Evolutionary conservation across 2,329 filamentous ascomycete genomes (phyloP).

Genomic region (Fusarium floridanum): DNA sequence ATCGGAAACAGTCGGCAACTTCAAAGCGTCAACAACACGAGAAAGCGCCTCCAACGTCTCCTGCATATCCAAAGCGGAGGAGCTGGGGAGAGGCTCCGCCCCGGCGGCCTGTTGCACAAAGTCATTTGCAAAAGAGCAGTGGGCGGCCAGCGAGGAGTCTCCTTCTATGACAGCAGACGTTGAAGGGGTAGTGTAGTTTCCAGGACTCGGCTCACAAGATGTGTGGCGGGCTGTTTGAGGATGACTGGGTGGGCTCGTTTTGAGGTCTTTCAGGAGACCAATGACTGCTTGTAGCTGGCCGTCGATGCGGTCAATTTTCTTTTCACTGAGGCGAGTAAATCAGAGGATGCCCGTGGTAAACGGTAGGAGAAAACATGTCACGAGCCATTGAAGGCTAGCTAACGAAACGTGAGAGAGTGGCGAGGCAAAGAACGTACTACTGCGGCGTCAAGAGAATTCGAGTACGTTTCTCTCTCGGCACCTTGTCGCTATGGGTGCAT

Average conservation of each 20-base stretch:
- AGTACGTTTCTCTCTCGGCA: neutral
- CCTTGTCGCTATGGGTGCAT: neutral
- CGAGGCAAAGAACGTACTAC: neutral
- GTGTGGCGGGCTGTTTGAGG: neutral
- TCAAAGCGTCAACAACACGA: neutral
- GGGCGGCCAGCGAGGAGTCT: neutral
- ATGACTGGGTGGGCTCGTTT: neutral
- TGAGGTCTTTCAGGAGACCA: neutral
- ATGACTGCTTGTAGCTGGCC: neutral
- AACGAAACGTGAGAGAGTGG: neutral
- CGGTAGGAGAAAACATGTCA: neutral
- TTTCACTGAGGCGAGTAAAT: neutral
- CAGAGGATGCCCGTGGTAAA: neutral
- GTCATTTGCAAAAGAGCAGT: neutral
- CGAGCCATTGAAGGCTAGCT: neutral
- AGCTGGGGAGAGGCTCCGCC: neutral
- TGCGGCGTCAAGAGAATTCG: neutral
- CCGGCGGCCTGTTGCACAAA: neutral
- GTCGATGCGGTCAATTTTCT: neutral
- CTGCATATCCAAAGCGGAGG: neutral
- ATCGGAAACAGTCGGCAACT: neutral
- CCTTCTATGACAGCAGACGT: neutral
- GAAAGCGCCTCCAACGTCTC: neutral
- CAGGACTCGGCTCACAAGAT: neutral
- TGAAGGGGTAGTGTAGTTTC: neutral